Evolutionary conservation across 306 rosid genomes (phyloP), one percentile per base, ranked within the genome.

Genomic region (Prosopis cineraria): DNA sequence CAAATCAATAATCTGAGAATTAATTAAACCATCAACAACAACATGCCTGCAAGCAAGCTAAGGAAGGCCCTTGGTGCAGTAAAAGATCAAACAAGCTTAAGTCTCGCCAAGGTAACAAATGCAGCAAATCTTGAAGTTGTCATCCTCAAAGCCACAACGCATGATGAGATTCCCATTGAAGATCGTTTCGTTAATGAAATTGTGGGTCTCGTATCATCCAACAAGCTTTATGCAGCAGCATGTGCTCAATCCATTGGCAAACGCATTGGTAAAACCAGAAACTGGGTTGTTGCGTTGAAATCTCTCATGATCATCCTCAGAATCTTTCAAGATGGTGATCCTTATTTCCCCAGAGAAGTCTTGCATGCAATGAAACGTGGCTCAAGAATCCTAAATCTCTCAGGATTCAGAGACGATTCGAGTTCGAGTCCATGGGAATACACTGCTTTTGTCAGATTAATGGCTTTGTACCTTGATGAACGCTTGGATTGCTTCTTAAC

Each of bases 11-110:
- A n/a, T n/a, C n/a, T n/a, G n/a, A n/a, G n/a, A n/a, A n/a, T n/a
- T n/a, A n/a, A n/a, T n/a, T n/a, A n/a, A n/a, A n/a, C n/a, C n/a
- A n/a, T n/a, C n/a, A n/a, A n/a, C n/a, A n/a, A n/a, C n/a, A n/a
- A 70, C 53, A 94, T 92, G 98, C 97, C 97, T n/a, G n/a, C n/a
- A 44, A 93, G 98, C 93, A 92, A 86, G 84, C 80, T 95, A 9
- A 85, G 94, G 68, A 92, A 88, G 81, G 98, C 97, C 11, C 73
- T 93, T 68, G 97, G 97, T 19, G 98, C 93, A 48, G 97, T 95
- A 52, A 95, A 95, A 70, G 99, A 95, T 79, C 98, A 95, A 48
- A 95, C 98, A 16, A 95, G 98, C 91, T 86, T 95, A 37, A 82
- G 99, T 89, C 80, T 95, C 4, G 97, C 96, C 7, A 95, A 88